Evolutionary conservation across 2,329 filamentous ascomycete genomes (phyloP), one percentile per base, ranked within the genome.

Genomic region (Geosmithia putterillii): DNA sequence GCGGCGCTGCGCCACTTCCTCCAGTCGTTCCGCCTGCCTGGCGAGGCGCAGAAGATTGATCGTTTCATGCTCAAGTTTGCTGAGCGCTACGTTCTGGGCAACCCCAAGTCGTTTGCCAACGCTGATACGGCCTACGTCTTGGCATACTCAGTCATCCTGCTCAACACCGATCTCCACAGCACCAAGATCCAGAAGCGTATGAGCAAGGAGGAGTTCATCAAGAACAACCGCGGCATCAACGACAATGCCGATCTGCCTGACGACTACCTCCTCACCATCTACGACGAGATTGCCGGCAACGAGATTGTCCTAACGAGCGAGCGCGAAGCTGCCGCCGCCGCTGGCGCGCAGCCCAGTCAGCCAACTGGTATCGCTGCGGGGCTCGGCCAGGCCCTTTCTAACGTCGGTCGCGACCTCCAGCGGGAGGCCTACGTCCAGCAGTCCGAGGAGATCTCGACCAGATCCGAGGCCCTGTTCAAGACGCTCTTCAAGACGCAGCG

Each of bases 41-140:
- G 92, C 47, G 92, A 98, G 63, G 89, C 89, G 0, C 92, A 98
- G 59, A 98, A 98, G 68, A 98, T 98, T 51, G 92, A 98, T 77
- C 86, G 92, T 40, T 94, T 96, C 64, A 96, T 98, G 92, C 69
- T 98, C 51, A 98, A 98, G 61, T 98, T 96, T 64, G 92, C 92
- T 9, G 90, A 96, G 61, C 81, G 90, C 47, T 98, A 98, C 59
- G 85, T 94, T 42, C 83, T 82, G 47, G 89, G 89, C 23, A 98
- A 98, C 52, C 92, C 92, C 0, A 95, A 95, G 56, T 90, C 92
- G 1, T 98, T 95, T 61, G 92, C 92, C 32, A 98, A 96, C 55
- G 94, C 92, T 2, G 94, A 98, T 59, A 98, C 94, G 0, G 90
- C 92, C 14, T 98, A 98, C 52, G 87, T 98, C 8, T 70, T 98